Base-by-base conservation (phyloP, 2,329 filamentous ascomycete species). In the Diaporthe helianthi region DNA sequence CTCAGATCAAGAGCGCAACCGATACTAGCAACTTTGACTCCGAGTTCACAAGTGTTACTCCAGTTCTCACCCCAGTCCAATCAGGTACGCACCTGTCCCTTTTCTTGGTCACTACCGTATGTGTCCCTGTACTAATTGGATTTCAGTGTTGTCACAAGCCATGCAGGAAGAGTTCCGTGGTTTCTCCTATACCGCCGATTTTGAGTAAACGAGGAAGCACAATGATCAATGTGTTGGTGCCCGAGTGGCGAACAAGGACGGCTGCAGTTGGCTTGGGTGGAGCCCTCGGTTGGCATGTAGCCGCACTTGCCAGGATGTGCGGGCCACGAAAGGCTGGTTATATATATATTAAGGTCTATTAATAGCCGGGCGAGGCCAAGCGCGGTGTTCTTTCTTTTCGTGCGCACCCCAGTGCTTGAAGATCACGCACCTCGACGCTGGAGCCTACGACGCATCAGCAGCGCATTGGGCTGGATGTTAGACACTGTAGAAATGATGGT, bases 1-100 rank as follows among this genome's bases (percentile, higher is more conserved):
- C 96, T 22, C 89, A 89, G 46, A 97, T 99, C 76, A 96, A 92
- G 82, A 97, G 88, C 78, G 88, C 94, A 10, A 98, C 96, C 52
- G 96, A 99, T 83, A 99, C 96, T n/a, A 98, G 94, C 86, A 99
- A 99, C 83, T 99, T 99, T 80, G 96, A 99, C 79, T 93, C 93
- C 55, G 96, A 99, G 79, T 99, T 99, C 79, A 99, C 96, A 1
- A 98, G 95, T 78, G 96, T 99, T 67, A 99, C 96, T 51, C 96
- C 96, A 1, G 96, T 99, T 69, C 86, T 99, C 74, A 99, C 96
- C 36, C 96, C 96, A 64, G 96, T 99, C 67, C 94, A 98, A 82
- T 97, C 93, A 81, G 94, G 94, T 97, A 92, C 84, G 92, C 85
- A 8, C 7, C 19, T 13, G 7, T 46, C 8, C 44, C 19, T 19